A percentile compares a stretch with the other conserved stretches of the same genome.
phyloP scores from a whole-genome alignment of 2,329 filamentous ascomycete genomes.

The Venturia oleaginea region DNA sequence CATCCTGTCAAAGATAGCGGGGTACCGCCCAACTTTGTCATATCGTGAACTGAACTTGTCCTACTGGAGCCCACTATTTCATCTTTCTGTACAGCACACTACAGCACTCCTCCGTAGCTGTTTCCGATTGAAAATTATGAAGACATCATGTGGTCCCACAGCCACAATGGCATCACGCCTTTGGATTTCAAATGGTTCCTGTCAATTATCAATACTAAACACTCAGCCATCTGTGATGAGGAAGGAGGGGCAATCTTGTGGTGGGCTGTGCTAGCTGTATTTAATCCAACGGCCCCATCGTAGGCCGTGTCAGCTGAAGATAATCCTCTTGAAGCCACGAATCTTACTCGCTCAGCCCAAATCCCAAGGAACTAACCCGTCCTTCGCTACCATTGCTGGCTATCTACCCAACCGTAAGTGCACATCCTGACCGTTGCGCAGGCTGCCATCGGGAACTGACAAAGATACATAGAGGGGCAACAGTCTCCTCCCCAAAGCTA shows the following conservation, averaged over 20 bases:
- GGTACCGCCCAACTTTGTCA: neutral
- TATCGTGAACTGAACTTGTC: neutral
- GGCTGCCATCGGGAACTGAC: neutral
- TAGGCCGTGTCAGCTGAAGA: neutral
- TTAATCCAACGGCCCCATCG: neutral
- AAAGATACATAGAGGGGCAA: constrained; percentile 8
- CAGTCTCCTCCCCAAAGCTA: constrained; percentile 15
- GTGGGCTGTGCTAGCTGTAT: neutral
- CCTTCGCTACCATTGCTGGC: neutral
- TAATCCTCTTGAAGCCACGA: neutral
- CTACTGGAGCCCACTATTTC: neutral
- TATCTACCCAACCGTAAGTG: constrained; percentile 9
- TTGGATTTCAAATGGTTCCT: neutral
- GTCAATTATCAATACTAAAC: neutral
- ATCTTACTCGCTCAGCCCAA: constrained; percentile 1
- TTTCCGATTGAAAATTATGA: neutral
- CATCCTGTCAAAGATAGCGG: neutral
- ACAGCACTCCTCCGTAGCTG: neutral
- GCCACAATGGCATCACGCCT: neutral
- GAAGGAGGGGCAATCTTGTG: neutral
- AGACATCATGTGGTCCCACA: neutral
- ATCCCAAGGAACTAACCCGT: constrained; percentile 7
- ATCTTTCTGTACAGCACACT: neutral
- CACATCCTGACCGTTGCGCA: neutral
- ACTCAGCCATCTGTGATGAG: neutral